Evolutionary conservation across 179 eudicot genomes (phyloP), one percentile per base, ranked within the genome.

Genomic region (Heliamphora pulchella): DNA sequence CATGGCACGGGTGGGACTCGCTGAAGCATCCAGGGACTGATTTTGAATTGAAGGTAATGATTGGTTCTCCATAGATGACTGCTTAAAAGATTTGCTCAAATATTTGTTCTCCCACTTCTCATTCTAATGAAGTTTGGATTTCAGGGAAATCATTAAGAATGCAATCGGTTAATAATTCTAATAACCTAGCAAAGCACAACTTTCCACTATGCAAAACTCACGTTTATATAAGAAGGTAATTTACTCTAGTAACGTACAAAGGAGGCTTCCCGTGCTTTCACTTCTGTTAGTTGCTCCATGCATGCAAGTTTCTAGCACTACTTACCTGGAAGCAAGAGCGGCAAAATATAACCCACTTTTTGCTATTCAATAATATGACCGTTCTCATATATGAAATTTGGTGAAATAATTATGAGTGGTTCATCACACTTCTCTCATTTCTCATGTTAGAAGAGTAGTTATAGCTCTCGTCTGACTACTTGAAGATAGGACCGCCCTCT

Each of bases 1-100:
- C 84, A 83, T 81, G 4, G 88, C 77, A 78, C 43, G 46, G 65
- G 14, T 55, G 78, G 78, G 78, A 22, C 78, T 73, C 61, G 31
- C 31, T 73, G 47, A 53, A 51, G 41, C 22, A 9, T 73, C 76
- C 18, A 13, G 4, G 77, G 43, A 59, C 77, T 39, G 50, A 20
- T 74, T 55, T 14, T 74, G 3, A 31, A 54, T 57, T 14, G 64
- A 74, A 74, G 64, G 39, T 14, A 31, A 59, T 14, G 64, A 17
- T 54, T 74, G 54, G 77, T 15, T 74, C 77, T 74, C 63, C 46
- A 55, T 6, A 13, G 18, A 22, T 31, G 76, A 73, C n/a, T 73
- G 61, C 64, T 74, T 74, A 14, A 11, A 53, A 74, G 17, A 47
- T 55, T 43, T 74, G 17, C 77, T 74, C 77, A 15, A 39, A 74